These are phyloP conservation scores for Huntiella decipiens DNA, from an alignment of 2,329 filamentous ascomycete genomes.

Conservation along the genomic window DNA sequence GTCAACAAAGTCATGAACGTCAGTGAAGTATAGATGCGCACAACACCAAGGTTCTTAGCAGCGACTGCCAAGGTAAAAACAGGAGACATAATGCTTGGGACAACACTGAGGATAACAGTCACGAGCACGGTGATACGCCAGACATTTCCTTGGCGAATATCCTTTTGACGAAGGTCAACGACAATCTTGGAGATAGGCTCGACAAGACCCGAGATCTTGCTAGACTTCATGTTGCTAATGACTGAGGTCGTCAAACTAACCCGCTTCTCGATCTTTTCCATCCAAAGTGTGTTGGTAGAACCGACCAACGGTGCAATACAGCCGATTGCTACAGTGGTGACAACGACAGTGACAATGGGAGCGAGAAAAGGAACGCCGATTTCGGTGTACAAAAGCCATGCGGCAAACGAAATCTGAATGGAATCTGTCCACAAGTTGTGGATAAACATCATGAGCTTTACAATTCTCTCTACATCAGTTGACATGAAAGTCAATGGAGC, in stretches of 20 bases:
- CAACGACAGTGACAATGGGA: conserved; percentile 25
- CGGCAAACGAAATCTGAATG: conserved; percentile 25
- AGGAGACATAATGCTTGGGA: conserved; percentile 19
- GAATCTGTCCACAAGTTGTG: conserved; percentile 24
- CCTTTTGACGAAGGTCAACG: conserved; percentile 16
- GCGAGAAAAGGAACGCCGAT: conserved; percentile 28
- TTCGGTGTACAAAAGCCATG: conserved; percentile 27
- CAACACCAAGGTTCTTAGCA: conserved; percentile 17
- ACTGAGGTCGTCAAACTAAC: conserved; percentile 18
- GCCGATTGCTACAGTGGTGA: conserved; percentile 11
- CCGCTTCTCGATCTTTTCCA: conserved; percentile 19
- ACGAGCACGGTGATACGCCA: conserved; percentile 19
- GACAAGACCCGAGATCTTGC: conserved; percentile 15
- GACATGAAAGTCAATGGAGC: conserved; percentile 29
- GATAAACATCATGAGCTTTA: conserved; percentile 17
- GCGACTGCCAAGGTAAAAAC: conserved; percentile 17
- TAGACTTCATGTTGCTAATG: conserved; percentile 18
- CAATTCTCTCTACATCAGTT: conserved; percentile 26
- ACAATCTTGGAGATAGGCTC: conserved; percentile 15
- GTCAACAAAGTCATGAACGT: conserved; percentile 13
- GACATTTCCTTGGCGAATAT: conserved; percentile 16
- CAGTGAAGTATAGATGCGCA: conserved; percentile 22
- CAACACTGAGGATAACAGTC: conserved; percentile 18
- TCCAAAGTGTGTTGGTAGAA: conserved; percentile 19
- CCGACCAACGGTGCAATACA: conserved; percentile 12